phyloP scores from a whole-genome alignment of 306 rosid genomes.

The Carpinus fangiana region DNA sequence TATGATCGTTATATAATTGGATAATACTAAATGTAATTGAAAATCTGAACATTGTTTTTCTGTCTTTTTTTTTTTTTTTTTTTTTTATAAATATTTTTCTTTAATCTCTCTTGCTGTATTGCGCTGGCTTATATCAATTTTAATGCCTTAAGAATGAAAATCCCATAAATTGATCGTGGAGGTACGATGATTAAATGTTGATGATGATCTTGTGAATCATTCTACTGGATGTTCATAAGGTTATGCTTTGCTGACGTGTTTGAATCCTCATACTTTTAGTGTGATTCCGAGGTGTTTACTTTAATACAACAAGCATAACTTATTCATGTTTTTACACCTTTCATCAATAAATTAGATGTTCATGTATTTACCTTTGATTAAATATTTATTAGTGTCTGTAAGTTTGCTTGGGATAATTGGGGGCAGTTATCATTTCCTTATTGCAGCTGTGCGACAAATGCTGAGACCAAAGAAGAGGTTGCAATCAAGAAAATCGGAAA shows the following conservation, averaged over 20 bases:
- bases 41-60: background rate
- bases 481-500: conserved; percentile 72
- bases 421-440: background rate
- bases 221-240: background rate
- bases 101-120: background rate
- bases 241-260: too few relatives aligned
- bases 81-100: too few relatives aligned
- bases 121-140: background rate
- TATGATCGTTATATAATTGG: background rate
- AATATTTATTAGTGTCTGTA: background rate
- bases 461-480: conserved; percentile 59
- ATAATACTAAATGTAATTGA: background rate
- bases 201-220: background rate
- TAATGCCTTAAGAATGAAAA: background rate
- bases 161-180: background rate
- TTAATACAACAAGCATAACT: background rate
- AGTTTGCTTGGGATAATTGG: too few relatives aligned
- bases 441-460: conserved; percentile 56
- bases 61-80: background rate
- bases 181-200: background rate
- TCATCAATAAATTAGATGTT: background rate
- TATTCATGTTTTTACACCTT: background rate
- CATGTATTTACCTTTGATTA: background rate
- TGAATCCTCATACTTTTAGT: background rate
- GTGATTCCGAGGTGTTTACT: background rate